Percentiles rank a stretch among this genome's conserved stretches.
Evolutionary conservation across 2,329 filamentous ascomycete genomes (phyloP).

Genomic region (Aspergillus floridensis): DNA sequence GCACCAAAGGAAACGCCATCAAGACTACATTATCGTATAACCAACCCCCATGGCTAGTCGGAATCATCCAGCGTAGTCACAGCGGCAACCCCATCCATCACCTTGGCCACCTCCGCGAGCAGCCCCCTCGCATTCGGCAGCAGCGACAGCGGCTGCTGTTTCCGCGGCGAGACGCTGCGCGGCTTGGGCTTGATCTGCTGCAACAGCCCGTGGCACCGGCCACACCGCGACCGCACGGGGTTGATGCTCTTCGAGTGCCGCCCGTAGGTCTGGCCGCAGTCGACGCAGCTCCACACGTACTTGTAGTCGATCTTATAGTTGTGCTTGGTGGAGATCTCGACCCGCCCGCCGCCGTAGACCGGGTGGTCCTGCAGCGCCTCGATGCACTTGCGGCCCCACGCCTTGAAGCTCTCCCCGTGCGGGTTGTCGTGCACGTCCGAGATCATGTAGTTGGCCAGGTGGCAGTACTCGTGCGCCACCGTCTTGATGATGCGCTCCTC

Average conservation of each 20-base stretch:
- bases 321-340: constrained; percentile 87
- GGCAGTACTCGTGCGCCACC: constrained; percentile 95
- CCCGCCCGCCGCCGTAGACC: constrained; percentile 56
- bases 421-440: constrained; percentile 70
- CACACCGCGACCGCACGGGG: constrained; percentile 67
- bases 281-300: constrained; percentile 77
- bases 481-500: constrained; percentile 79
- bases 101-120: constrained; percentile 8
- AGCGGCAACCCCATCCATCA: neutral
- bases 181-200: constrained; percentile 78
- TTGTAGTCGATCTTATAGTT: constrained; percentile 87
- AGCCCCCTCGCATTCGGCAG: constrained; percentile 12
- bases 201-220: constrained; percentile 67
- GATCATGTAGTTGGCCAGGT: constrained; percentile 89
- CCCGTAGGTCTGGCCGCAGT: constrained; percentile 71
- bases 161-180: constrained; percentile 43
- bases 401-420: constrained; percentile 81
- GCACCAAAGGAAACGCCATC: neutral
- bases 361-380: constrained; percentile 39
- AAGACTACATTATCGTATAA: neutral
- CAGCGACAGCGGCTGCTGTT: constrained; percentile 15
- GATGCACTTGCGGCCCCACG: constrained; percentile 54
- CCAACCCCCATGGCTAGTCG: too few species aligned
- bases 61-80: neutral
- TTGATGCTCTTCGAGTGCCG: constrained; percentile 86